Base-by-base conservation (phyloP, 2,329 filamentous ascomycete genomes). In the Aureobasidium sp. region DNA sequence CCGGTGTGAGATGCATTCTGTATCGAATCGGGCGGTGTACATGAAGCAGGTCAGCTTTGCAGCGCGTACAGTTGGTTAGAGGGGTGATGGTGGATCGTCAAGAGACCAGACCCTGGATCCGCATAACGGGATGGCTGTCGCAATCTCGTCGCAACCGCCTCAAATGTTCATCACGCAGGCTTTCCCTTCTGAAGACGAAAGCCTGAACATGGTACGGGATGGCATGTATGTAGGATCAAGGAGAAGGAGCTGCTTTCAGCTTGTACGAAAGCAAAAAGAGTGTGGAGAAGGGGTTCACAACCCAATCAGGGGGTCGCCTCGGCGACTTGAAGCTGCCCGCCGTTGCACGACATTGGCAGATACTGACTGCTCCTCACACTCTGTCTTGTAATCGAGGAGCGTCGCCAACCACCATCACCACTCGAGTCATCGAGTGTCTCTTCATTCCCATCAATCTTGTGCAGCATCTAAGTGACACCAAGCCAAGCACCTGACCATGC, bases 11-110 rank as follows among this genome's bases (percentile, higher is more conserved):
- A 24, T 46, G 27, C 15, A 20, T 55, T 34, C 9, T 24, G 27
- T 46, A 20, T 57, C 53, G 39, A 46, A 57, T 57, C 41, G 39
- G 26, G 53, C 53, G 53, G 53, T 57, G 39, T 46, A 57, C 39
- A 57, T 57, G 41, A 44, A 46, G 53, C 53, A 57, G 53, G 53
- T 57, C 39, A 57, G 53, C 53, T 26, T 17, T 46, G 41, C 41
- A 36, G 53, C n/a, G 52, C 17, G 37, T 43, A 17, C 39, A 44
- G 27, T 44, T 24, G 37, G 52, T 34, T 44, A 32, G 12, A 34
- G 32, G 7, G 32, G 32, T 34, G 32, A 5, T 15, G 13, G 34
- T 37, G 12, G 34, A 37, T 37, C 34, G 13, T 6, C 34, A 37
- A 37, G 2, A 15, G 34, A 15, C 13, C 12, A 13, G 34, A 37